Conservation (phyloP, 306 rosid genomes). For the Glycine latifolia region DNA sequence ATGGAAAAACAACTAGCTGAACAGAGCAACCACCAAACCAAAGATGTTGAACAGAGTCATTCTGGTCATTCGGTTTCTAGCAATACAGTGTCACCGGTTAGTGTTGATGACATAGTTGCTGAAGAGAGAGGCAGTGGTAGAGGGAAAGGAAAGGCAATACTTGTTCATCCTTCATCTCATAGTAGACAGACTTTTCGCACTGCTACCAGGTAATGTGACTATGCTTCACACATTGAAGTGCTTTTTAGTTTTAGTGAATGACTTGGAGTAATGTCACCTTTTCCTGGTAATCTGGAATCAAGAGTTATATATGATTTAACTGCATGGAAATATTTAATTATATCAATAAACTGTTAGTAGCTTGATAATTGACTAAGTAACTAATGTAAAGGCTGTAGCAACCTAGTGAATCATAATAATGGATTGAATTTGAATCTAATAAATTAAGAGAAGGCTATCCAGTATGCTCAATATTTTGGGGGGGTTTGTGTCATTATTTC, state of each 20-base stretch:
- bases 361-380: conserved; percentile 28
- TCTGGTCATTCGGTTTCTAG: conserved; percentile 47
- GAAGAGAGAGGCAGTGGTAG: conserved; percentile 56
- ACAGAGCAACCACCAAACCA: conserved; percentile 52
- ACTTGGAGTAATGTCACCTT: conserved; percentile 17
- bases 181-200: conserved; percentile 38
- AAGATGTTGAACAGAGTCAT: conserved; percentile 52
- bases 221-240: conserved; percentile 17
- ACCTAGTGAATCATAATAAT: conserved; percentile 15
- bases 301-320: conserved; percentile 7
- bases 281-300: conserved; percentile 10
- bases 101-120: conserved; percentile 62
- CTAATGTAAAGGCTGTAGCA: conserved; percentile 23
- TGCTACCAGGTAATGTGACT: conserved; percentile 59
- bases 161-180: conserved; percentile 54
- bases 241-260: conserved; percentile 30
- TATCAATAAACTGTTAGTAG: conserved; percentile 21
- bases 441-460: not conserved
- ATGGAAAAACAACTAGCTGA: conserved; percentile 65
- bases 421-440: not conserved
- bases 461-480: not conserved
- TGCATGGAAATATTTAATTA: conserved; percentile 29
- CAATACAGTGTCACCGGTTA: conserved; percentile 44
- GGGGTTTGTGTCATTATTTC: not conserved
- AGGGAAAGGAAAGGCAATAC: conserved; percentile 77